Base-by-base conservation (phyloP, 2,329 filamentous ascomycete species). In the Aspergillus melleus region DNA sequence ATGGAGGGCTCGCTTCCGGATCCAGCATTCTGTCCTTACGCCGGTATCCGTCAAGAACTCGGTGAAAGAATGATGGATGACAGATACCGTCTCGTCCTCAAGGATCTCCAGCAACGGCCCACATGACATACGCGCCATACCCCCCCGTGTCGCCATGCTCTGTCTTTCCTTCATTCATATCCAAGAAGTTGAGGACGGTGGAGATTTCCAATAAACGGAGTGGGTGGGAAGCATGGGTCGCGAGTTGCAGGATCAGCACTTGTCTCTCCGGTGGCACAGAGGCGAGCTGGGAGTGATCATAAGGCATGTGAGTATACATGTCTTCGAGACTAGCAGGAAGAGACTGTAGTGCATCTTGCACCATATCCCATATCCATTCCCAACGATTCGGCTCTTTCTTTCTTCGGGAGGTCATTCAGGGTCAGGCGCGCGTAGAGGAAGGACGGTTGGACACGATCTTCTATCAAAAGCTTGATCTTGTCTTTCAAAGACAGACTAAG, bases 41-140 rank as follows among this genome's bases (percentile, higher is more conserved):
- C 19, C 49, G 55, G 30, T 12, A n/a, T 64, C 75, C 1, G 72
- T 70, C 11, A 83, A 62, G 57, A 78, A 82, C 55, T 82, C 80
- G 1, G 80, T 81, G 46, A 82, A 78, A 1, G 79, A 81, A 55
- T 82, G 80, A 60, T 83, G 80, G 16, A 82, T 76, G 2, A 82
- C 74, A 14, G 73, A 74, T 4, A 82, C 62, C 0, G 77, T 79
- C 58, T 81, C 79, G 54, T 82, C 79, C 16, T 77, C 75, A 1
- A 80, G 64, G 12, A 81, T 70, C 59, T 82, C 78, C 0, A 82
- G 64, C 42, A 82, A 63, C 6, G 77, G 74, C 0, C 78, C 79
- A 59, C 76, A 80, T 4, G 73, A 71, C 12, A 64, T 65, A 32
- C 73, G 66, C 9, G 79, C 69, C 6, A 79, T 62, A 1, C 68